Conservation (phyloP, 2,329 filamentous ascomycete species). For the Botrytis paeoniae region DNA sequence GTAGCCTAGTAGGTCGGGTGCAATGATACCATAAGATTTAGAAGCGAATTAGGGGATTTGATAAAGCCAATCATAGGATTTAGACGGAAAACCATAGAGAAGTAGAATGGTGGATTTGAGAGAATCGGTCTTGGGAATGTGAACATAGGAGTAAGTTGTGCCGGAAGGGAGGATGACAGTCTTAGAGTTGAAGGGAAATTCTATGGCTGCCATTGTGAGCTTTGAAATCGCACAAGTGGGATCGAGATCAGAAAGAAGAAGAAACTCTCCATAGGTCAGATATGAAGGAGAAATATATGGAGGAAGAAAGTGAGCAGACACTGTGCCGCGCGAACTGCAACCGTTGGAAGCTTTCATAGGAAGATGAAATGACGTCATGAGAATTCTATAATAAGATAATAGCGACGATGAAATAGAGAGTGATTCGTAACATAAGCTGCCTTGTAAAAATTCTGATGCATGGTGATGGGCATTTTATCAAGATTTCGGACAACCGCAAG, state of each 20-base stretch:
- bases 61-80: slow-evolving; percentile 42
- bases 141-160: slow-evolving; percentile 35
- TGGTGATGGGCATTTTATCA: too few relatives aligned
- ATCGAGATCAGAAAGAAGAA: neutral
- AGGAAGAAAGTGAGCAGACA: neutral
- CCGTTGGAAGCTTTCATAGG: neutral
- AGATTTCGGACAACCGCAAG: neutral
- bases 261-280: too few relatives aligned
- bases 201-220: neutral
- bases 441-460: neutral
- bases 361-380: neutral
- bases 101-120: slow-evolving; percentile 42
- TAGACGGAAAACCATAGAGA: slow-evolving; percentile 49
- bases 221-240: neutral
- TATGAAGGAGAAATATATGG: neutral
- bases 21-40: slow-evolving; percentile 44
- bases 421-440: neutral
- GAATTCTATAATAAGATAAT: too few relatives aligned
- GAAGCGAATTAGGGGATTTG: slow-evolving; percentile 29
- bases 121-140: slow-evolving; percentile 24
- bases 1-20: slow-evolving; percentile 43
- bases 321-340: neutral
- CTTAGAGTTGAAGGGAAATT: neutral
- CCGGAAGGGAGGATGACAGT: neutral
- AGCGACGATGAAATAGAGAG: neutral